Base-by-base conservation (phyloP, 1,284 basidiomycete species). In the Sporisorium exsertum region DNA sequence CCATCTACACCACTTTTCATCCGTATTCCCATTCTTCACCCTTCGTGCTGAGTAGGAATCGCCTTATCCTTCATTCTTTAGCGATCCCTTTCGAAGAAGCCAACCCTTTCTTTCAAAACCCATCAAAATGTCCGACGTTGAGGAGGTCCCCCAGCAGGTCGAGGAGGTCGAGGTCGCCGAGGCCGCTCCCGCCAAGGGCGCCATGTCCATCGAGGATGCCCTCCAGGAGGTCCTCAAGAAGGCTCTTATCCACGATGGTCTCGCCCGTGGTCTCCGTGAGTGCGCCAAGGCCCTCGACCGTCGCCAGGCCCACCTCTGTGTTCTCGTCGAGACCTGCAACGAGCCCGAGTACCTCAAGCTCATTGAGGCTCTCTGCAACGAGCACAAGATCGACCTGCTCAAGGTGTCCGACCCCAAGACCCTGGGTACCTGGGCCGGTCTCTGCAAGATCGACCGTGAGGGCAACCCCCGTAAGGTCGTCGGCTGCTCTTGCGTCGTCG, bases 291-390 rank as follows among this genome's bases (percentile, higher is more conserved):
- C 96, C 71, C 90, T 99, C 79, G 96, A 99, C 91, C 95, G 95
- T 89, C 93, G 95, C 85, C 94, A 97, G 90, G 96, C 96, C 67
- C 96, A 98, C 88, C 91, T 99, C 69, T 98, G 96, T 88, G 95
- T 99, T 77, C 92, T 99, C 86, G 95, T 97, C 87, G 96, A 99
- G 91, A 95, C 94, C 72, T 97, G 95, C 90, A 96, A 93, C 72
- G 96, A 98, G 89, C 94, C 95, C 83, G 96, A 97, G 89, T 98
- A 99, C 91, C 93, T 97, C 90, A 98, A 98, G 90, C 94, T 99
- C 89, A 97, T 98, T 82, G 95, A 98, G 89, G 96, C 95, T 60
- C 94, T 98, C 86, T 98, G 96, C 88, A 94, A 94, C 81, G 95
- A 97, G 90, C 94, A 97, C 91, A 95, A 95, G 88, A 97, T 98